Conservation (phyloP, 768 basidiomycete species). For the Hemileccinum impolitum region DNA sequence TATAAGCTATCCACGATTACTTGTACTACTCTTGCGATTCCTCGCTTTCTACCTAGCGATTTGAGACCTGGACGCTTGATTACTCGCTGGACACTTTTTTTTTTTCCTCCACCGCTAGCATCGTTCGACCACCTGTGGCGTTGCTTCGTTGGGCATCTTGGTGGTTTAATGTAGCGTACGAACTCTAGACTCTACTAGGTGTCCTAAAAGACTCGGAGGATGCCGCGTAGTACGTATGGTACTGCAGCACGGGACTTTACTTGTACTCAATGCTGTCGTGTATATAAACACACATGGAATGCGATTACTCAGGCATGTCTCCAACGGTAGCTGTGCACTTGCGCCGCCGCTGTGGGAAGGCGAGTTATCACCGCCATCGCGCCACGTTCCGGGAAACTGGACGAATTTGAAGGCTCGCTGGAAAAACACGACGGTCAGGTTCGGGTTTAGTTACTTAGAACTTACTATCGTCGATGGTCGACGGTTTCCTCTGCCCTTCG, state of each 20-base stretch:
- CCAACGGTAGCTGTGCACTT: no score
- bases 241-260: no score
- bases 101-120: conserved; percentile 1
- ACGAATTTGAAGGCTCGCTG: not conserved
- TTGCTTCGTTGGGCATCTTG: not conserved
- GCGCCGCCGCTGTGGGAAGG: not conserved
- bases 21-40: not conserved
- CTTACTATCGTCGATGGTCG: not conserved
- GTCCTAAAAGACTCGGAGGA: no score
- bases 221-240: no score
- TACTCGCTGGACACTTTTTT: conserved; percentile 12
- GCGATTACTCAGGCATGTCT: no score
- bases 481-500: not conserved
- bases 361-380: conserved; percentile 12
- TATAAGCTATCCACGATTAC: conserved; percentile 29
- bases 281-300: no score
- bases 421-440: not conserved
- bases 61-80: conserved; percentile 11
- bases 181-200: not conserved
- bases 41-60: conserved; percentile 1
- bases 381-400: conserved; percentile 28
- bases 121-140: conserved; percentile 9
- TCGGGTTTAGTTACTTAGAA: not conserved
- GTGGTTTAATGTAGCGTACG: conserved; percentile 23
- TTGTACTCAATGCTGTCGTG: no score